Base-by-base conservation (phyloP, 2,329 filamentous ascomycete species). In the Cladophialophora immunda region DNA sequence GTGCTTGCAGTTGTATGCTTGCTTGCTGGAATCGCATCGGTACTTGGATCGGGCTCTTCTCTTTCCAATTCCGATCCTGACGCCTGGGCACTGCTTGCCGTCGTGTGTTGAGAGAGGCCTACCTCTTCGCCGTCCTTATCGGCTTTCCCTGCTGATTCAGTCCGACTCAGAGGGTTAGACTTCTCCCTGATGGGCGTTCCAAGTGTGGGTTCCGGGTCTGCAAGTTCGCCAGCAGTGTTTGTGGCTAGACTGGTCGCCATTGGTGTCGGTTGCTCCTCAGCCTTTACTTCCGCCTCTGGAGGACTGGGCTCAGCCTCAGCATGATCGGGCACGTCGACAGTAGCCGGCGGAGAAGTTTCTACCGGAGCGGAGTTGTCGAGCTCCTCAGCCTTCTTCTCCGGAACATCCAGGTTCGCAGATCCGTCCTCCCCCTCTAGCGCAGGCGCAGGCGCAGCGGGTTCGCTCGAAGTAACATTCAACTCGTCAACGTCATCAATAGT, bases 301-400 rank as follows among this genome's bases (percentile, higher is more conserved):
- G 58, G 3, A 1, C 7, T 47, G 17, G 53, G 36, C 11, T 50
- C 22, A 13, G 19, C 22, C 19, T 68, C 56, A n/a, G 47, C 58
- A 45, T 65, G 61, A 36, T 66, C 68, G 5, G 61, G 64, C 4
- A 64, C 65, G 9, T 70, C 65, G 15, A 65, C 45, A 11, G 61
- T 65, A 2, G 63, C 25, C 13, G 66, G 58, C n/a, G 64, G 22
- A 25, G 70, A 30, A 6, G 57, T 50, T 61, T 94, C 91, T 58
- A 84, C 83, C 8, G 60, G 27, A 13, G 68, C 68, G 13, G 68
- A 57, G 3, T 89, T 83, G 32, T 89, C 83, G 66, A 94, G 84
- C 72, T 95, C 87, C 38, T 95, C 92, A 58, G 97, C 92, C 65
- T 97, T 91, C 11, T 66, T 32, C 19, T 54, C 61, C 9, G 67